Percentiles rank a stretch among this genome's conserved stretches.
These are phyloP conservation scores for Saturnispora halmiae DNA, from an alignment of 805 yeast genomes.

Conservation along the genomic window DNA sequence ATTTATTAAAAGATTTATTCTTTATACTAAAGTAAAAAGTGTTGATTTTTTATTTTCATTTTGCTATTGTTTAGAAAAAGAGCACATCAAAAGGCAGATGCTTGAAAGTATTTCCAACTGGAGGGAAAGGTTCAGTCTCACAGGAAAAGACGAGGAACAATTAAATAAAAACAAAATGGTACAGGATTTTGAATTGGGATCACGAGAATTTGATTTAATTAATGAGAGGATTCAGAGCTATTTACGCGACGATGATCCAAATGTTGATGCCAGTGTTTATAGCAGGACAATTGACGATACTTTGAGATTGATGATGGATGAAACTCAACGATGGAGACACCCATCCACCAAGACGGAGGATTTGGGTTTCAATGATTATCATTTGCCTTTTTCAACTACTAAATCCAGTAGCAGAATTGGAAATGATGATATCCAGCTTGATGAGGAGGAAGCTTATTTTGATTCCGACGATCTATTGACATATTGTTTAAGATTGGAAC, in stretches of 20 bases:
- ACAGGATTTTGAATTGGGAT: neutral
- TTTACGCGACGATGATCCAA: neutral
- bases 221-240: constrained; percentile 12
- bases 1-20: too few species aligned
- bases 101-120: neutral
- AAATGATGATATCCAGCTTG: neutral
- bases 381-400: too few species aligned
- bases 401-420: neutral
- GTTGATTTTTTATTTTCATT: neutral
- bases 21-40: too few species aligned
- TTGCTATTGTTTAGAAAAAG: too few species aligned
- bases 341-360: too few species aligned
- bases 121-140: neutral
- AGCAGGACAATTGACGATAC: constrained; percentile 19
- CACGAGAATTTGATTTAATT: neutral
- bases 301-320: constrained; percentile 18
- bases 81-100: too few species aligned
- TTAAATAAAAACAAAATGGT: neutral
- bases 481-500: constrained; percentile 16
- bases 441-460: neutral
- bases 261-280: constrained; percentile 10
- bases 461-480: constrained; percentile 11
- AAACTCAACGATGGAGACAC: constrained; percentile 13
- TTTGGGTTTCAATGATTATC: constrained; percentile 6
- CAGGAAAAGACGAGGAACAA: neutral